Evolutionary conservation across 2,329 filamentous ascomycete genomes (phyloP).

Genomic region (Penicillium sp.): DNA sequence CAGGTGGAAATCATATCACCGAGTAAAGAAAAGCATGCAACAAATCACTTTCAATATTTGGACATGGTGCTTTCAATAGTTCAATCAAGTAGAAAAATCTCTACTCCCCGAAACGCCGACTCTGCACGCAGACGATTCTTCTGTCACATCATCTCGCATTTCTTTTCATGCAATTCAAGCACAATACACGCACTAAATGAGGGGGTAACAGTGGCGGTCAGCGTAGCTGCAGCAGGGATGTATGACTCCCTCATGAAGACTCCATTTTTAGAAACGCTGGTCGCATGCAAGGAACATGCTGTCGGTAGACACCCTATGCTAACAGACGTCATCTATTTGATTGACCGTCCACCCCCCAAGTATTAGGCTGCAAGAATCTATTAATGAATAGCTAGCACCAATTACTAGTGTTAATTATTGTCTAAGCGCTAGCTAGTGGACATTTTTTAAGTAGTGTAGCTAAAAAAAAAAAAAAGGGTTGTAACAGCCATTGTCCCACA

Average conservation of each 20-base stretch:
- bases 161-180: not conserved
- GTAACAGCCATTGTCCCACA: not conserved
- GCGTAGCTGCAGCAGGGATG: not conserved
- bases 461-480: not conserved
- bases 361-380: not conserved
- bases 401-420: not conserved
- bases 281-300: not conserved
- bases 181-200: not conserved
- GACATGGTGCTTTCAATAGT: not conserved
- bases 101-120: not conserved
- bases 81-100: not conserved
- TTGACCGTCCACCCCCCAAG: not conserved
- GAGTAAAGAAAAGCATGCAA: not conserved
- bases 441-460: too few species aligned
- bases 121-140: not conserved
- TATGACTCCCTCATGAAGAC: not conserved
- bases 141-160: not conserved
- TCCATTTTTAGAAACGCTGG: not conserved
- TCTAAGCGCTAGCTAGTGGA: not conserved
- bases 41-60: not conserved
- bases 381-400: not conserved
- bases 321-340: not conserved
- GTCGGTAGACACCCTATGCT: too few species aligned
- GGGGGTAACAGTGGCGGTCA: not conserved
- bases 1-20: not conserved